Base-by-base conservation (phyloP, 2,329 filamentous ascomycete species). In the Zasmidium angulare region DNA sequence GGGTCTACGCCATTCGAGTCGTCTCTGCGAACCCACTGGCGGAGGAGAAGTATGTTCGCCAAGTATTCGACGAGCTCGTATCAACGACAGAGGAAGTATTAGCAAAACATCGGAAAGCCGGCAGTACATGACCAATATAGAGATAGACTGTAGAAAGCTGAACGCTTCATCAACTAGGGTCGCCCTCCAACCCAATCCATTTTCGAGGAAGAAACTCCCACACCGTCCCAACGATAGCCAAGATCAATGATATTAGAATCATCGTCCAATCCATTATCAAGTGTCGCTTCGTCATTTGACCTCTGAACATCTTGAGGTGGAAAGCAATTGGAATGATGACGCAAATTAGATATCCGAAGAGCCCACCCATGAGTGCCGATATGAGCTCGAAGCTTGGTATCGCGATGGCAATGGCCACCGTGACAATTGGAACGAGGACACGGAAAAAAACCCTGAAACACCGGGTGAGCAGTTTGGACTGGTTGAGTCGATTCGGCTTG, bases 1-100 rank as follows among this genome's bases (percentile, higher is more conserved):
- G 86, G 0, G 80, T 86, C 20, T 91, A 91, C 74, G 88, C 89
- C 1, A 96, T 98, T 61, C 82, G 93, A 0, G 85, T 97, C 40
- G 88, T 93, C 21, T 91, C 90, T 58, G 88, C 84, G 0, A 90
- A 89, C 67, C 78, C 84, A 22, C 79, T 84, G 46, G 85, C 88
- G 0, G 87, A 93, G 72, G 87, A 90, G 75, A 84, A 84, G 70
- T 89, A 91, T 73, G 76, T 97, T 2, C 79, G 85, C 61, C 81
- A 81, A 62, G 86, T 92, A 0, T 96, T 96, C 78, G 84, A 89
- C 14, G 83, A 90, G 56, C 72, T 97, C 40, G 85, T 92, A 1
- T 76, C 81, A 63, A 81, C 80, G 17, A 84, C 88, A 0, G 86
- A 89, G 74, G 81, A 82, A 69, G 77, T 84, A 14, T 65, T 82